A percentile compares a stretch with the other conserved stretches of the same genome.
Conservation (phyloP, 176 grass and related monocot genomes). For the Melocanna baccifera region DNA sequence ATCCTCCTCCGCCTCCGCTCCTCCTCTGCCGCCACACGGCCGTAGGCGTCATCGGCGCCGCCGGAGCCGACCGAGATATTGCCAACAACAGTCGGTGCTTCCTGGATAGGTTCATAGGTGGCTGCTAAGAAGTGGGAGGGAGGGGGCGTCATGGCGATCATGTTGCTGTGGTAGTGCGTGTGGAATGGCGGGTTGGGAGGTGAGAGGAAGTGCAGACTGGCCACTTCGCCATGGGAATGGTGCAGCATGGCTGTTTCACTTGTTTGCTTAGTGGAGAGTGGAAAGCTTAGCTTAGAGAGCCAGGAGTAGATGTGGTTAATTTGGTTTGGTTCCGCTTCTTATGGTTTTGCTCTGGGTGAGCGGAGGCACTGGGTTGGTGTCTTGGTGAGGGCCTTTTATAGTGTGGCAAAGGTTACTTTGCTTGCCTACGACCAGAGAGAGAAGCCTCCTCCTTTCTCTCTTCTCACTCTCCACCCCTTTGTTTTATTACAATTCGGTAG, state of each 20-base stretch:
- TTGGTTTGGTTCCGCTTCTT: constrained; percentile 16
- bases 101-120: constrained; percentile 41
- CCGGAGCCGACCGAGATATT: constrained; percentile 36
- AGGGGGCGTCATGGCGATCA: constrained; percentile 24
- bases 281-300: background rate
- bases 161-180: constrained; percentile 55
- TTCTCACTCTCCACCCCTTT: background rate
- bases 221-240: constrained; percentile 64
- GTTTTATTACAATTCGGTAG: constrained; percentile 27
- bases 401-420: constrained; percentile 18
- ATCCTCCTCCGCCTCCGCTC: constrained; percentile 79
- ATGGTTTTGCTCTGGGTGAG: constrained; percentile 45
- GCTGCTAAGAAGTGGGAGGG: constrained; percentile 48
- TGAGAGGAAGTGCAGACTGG: constrained; percentile 63
- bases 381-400: constrained; percentile 70
- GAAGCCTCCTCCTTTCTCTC: constrained; percentile 33
- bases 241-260: constrained; percentile 37
- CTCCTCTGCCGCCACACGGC: constrained; percentile 34
- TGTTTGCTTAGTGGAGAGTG: constrained; percentile 7
- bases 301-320: constrained; percentile 6
- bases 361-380: constrained; percentile 48
- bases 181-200: constrained; percentile 50
- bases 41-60: constrained; percentile 23
- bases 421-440: constrained; percentile 33
- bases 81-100: background rate